Evolutionary conservation across 2,329 filamentous ascomycete species (phyloP).

Genomic region (Scytalidium sp.): DNA sequence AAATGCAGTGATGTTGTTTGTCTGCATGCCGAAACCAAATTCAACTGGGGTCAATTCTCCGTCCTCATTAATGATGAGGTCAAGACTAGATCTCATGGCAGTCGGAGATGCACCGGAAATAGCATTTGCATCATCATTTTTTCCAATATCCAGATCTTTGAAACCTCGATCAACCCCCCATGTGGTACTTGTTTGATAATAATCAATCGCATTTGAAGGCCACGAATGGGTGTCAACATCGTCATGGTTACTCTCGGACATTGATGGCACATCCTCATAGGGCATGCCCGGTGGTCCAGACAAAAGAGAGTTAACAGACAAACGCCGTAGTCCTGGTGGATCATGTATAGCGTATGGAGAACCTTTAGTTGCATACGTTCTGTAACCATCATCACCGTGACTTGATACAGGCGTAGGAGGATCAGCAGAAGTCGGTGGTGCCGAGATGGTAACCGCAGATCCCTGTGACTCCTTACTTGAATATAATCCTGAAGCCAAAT

Average conservation of each 20-base stretch:
- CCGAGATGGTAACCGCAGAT: not conserved
- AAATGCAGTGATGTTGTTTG: conserved; percentile 46
- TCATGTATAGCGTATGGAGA: conserved; percentile 25
- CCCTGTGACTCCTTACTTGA: conserved; percentile 11
- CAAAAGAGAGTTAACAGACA: conserved; percentile 66
- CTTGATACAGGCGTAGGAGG: conserved; percentile 38
- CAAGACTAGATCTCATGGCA: conserved; percentile 15
- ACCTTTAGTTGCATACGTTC: conserved; percentile 27
- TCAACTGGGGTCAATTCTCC: conserved; percentile 35
- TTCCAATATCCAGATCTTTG: conserved; percentile 65
- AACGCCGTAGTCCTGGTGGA: conserved; percentile 43
- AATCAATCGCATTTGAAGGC: conserved; percentile 15
- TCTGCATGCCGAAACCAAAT: conserved; percentile 45
- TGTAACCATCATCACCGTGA: conserved; percentile 40
- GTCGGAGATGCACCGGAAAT: conserved; percentile 48
- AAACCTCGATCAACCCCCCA: conserved; percentile 73
- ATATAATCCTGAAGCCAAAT: conserved; percentile 5
- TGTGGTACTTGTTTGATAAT: conserved; percentile 38
- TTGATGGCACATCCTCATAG: conserved; percentile 16
- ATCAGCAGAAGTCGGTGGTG: conserved; percentile 4
- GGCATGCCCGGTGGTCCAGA: conserved; percentile 42
- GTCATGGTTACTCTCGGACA: conserved; percentile 11
- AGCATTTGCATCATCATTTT: conserved; percentile 68
- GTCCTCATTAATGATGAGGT: conserved; percentile 27
- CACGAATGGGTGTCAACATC: conserved; percentile 13